Evolutionary conservation across 23 red algal species (phyloP), one percentile per base, ranked within the genome.

Genomic region (Gracilariopsis chorda): DNA sequence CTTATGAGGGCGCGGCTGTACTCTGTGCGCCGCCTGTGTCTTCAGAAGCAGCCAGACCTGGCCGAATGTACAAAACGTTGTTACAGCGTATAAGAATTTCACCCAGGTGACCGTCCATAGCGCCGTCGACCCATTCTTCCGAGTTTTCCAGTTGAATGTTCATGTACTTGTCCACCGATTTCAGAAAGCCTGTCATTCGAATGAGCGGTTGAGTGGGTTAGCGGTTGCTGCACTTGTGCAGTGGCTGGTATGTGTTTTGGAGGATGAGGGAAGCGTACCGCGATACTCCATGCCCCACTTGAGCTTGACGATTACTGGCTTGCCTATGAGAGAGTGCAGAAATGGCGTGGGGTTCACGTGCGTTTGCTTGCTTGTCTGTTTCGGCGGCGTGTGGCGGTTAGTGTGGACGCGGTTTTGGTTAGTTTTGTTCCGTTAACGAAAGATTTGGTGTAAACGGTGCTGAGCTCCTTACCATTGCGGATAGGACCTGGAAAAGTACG

Each of bases 271-370:
- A 10, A 61, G 11, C 80, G 3, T 67, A 95, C 93, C 95, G 43
- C 80, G 69, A 87, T 99, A 99, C 56, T 99, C 97, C 42, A 99
- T 81, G 42, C 93, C 97, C 97, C 97, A 99, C 46, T 99, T 99
- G n/a, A 99, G 88, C 63, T 90, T 90, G 72, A 99, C 93, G 46
- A 89, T 90, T 36, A 95, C 92, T 10, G 92, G 89, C 45, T 87
- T 88, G n/a, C 94, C 97, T 16, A 88, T 76, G 39, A 99, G 90
- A 16, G 78, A 84, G 3, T 61, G 70, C 34, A 99, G 90, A 64
- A 99, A 95, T 14, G 92, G 90, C 87, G 90, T 96, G 41, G 96
- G 96, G 57, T 92, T 93, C 3, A 98, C 55, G 32, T 64, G 70
- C 34, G 65, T 25, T 43, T 67, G 58, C 51, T 89, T 89, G 69